Conservation (phyloP, 164 flowering plant genomes). For the Houttuynia cordata region DNA sequence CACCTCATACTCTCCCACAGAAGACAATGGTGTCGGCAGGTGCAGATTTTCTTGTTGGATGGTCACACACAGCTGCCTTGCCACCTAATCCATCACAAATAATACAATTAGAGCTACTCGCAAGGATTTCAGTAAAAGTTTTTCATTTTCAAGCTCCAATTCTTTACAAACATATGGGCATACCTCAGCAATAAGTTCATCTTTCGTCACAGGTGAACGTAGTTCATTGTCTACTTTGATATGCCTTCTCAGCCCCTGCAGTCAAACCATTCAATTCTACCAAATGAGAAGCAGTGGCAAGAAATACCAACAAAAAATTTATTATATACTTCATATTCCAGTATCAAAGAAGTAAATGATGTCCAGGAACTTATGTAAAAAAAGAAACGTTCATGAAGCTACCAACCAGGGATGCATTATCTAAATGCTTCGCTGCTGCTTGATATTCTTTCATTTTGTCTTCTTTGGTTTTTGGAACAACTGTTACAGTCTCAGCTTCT, state of each 20-base stretch:
- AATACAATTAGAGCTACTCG: not conserved
- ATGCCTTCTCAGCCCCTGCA: conserved; percentile 56
- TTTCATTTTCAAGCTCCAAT: not conserved
- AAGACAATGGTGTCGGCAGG: conserved; percentile 48
- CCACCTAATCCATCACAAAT: conserved; percentile 37
- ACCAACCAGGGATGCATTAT: conserved; percentile 51
- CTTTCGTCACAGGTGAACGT: conserved; percentile 63
- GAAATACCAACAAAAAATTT: not conserved
- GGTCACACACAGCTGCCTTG: conserved; percentile 67
- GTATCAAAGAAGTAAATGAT: no score
- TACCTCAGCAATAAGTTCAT: conserved; percentile 85
- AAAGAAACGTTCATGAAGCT: not conserved
- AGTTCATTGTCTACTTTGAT: conserved; percentile 45
- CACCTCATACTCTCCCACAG: conserved; percentile 71
- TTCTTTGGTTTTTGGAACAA: conserved; percentile 35
- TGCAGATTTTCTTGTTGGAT: conserved; percentile 68
- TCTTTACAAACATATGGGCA: not conserved
- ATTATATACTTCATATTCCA: no score
- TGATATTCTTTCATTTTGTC: conserved; percentile 64
- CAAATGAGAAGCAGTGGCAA: not conserved
- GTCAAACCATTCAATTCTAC: not conserved
- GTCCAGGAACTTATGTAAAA: not conserved
- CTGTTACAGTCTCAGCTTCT: conserved; percentile 63
- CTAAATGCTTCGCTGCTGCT: conserved; percentile 73
- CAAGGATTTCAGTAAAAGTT: not conserved